Evolutionary conservation across 2,329 filamentous ascomycete species (phyloP).

Genomic region (Diaporthe vexans): DNA sequence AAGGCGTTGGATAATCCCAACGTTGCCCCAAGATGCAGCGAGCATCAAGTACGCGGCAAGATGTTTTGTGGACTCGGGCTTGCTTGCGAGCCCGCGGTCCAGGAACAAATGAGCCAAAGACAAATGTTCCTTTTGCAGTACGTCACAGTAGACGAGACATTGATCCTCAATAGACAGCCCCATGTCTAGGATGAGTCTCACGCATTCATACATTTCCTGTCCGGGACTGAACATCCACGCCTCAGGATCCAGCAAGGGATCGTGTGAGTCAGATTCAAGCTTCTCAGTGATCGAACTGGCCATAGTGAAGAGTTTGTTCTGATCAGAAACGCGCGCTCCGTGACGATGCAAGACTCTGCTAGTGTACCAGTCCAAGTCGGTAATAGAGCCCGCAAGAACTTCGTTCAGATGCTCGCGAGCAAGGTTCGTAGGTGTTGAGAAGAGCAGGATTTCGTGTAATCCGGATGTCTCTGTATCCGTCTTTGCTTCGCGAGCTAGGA

Average conservation of each 20-base stretch:
- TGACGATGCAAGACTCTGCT: neutral
- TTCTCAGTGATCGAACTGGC: neutral
- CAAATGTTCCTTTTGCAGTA: neutral
- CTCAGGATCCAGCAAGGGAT: neutral
- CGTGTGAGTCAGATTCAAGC: too few species aligned
- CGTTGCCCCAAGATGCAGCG: neutral
- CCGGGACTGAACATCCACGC: neutral
- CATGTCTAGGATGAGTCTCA: neutral
- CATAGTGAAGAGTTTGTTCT: neutral
- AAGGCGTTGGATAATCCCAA: neutral
- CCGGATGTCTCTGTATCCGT: too few species aligned
- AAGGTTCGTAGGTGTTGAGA: neutral
- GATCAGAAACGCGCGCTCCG: neutral
- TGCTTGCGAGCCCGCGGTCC: neutral
- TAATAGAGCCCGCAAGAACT: neutral
- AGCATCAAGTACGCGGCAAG: neutral
- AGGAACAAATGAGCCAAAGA: neutral
- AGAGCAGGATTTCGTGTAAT: neutral
- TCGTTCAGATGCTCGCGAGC: neutral
- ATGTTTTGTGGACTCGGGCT: neutral
- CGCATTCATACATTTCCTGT: too few species aligned
- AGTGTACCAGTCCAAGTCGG: neutral
- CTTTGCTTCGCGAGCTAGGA: neutral
- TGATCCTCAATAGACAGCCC: neutral
- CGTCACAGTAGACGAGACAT: neutral